Evolutionary conservation across 75 land plant species (phyloP).

Genomic region (Azolla pinnata): DNA sequence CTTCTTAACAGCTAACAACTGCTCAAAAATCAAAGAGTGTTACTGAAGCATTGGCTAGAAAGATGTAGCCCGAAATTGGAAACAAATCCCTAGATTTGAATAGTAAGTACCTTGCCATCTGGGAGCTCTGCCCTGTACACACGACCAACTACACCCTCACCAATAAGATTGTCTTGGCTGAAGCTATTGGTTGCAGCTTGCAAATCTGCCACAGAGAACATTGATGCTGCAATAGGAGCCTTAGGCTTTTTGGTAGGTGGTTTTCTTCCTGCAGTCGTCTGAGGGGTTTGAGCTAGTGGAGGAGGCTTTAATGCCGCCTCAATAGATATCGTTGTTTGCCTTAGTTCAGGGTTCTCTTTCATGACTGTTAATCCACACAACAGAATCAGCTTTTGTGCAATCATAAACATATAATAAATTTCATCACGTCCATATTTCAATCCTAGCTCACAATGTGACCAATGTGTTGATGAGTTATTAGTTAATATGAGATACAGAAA

Average conservation of each 20-base stretch:
- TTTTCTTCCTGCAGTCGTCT: constrained; percentile 30
- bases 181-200: constrained; percentile 86
- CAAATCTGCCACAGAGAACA: constrained; percentile 75
- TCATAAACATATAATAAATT: background rate
- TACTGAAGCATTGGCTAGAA: background rate
- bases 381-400: background rate
- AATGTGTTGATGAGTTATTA: too few species aligned
- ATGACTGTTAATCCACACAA: constrained; percentile 13
- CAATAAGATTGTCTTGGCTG: constrained; percentile 74
- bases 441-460: background rate
- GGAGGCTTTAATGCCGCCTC: constrained; percentile 48
- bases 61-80: too few species aligned
- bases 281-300: constrained; percentile 35
- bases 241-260: constrained; percentile 32
- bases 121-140: constrained; percentile 78
- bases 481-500: too few species aligned
- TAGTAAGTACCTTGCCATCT: constrained; percentile 87
- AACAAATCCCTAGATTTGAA: too few species aligned
- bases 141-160: constrained; percentile 86
- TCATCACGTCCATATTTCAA: background rate
- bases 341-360: constrained; percentile 45
- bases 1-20: constrained; percentile 87
- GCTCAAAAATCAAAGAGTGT: background rate
- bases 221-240: constrained; percentile 53
- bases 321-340: constrained; percentile 24